Base-by-base conservation (phyloP, 2,329 filamentous ascomycete genomes). In the Metarhizium robertsii region DNA sequence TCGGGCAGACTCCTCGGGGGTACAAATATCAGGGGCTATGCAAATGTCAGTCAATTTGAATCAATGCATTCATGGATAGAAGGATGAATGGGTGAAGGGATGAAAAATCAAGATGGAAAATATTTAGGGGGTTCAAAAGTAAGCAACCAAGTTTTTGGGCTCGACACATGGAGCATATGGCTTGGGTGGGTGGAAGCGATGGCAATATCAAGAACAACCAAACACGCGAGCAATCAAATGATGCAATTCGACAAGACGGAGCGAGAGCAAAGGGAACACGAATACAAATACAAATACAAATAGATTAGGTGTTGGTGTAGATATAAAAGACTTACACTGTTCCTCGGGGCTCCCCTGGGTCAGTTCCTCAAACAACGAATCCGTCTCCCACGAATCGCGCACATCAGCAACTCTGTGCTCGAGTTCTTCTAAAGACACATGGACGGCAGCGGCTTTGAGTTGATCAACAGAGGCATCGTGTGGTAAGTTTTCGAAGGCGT, bases 1-100 rank as follows among this genome's bases (percentile, higher is more conserved):
- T 18, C 77, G 75, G 57, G 79, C 74, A 30, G 87, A 83, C 72
- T 95, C 87, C 59, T 88, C 81, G 11, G 83, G 75, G 1, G 84
- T 84, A 71, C 86, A 89, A 30, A 73, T 73, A 57, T 79, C 78
- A 42, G 79, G 66, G 62, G 47, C 48, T 51, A 11, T 6, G 5
- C 4, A 8, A 48, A n/a, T 3, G 25, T 48, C 45, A 48, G 45
- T 73, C 73, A 69, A 57, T 11, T 38, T 34, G 18, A 65, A 64
- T 59, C 10, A 16, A 29, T 48, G 25, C 7, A 25, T 25, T 25
- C 25, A 25, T 25, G 25, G 25, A 25, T 25, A 4, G 3, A 18
- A 46, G 6, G 18, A 13, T 25, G 16, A 25, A 25, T 29, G 18
- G 18, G 3, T 7, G n/a, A 34, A 34, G 32, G 6, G 7, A 34